A percentile compares a stretch with the other conserved stretches of the same genome.
Conservation (phyloP, 306 rosid genomes). For the Corylus avellana region DNA sequence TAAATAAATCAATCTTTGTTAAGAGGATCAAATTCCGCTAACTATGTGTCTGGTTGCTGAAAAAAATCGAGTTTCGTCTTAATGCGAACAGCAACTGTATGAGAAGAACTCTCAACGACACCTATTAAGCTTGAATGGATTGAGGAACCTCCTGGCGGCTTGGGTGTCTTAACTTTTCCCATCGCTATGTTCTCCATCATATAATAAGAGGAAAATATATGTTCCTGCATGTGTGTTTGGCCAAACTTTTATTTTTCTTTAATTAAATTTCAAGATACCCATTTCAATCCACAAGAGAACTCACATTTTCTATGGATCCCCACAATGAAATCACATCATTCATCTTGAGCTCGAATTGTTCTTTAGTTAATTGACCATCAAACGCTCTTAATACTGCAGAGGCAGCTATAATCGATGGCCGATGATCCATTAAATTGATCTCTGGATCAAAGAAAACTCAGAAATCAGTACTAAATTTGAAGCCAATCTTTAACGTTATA, state of each 20-base stretch:
- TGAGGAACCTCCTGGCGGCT: slow-evolving; percentile 32
- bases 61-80: slow-evolving; percentile 62
- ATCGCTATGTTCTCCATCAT: slow-evolving; percentile 52
- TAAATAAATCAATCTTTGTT: too few species aligned
- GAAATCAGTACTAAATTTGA: background rate
- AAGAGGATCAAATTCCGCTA: too few species aligned
- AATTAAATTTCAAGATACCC: background rate
- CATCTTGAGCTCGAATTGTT: slow-evolving; percentile 48
- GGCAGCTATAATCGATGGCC: slow-evolving; percentile 75
- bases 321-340: slow-evolving; percentile 44
- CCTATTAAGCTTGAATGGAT: slow-evolving; percentile 35
- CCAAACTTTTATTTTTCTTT: too few species aligned
- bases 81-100: slow-evolving; percentile 37
- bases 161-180: slow-evolving; percentile 48
- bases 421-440: slow-evolving; percentile 52
- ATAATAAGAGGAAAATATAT: slow-evolving; percentile 57
- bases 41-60: too few species aligned
- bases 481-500: background rate
- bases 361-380: slow-evolving; percentile 52
- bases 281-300: slow-evolving; percentile 21
- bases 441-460: slow-evolving; percentile 37
- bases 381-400: slow-evolving; percentile 70
- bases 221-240: slow-evolving; percentile 49
- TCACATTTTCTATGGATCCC: slow-evolving; percentile 67
- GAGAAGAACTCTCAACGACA: slow-evolving; percentile 48